A percentile compares a stretch with the other conserved stretches of the same genome.
phyloP scores from a whole-genome alignment of 306 rosid species.

The Urtica urens region DNA sequence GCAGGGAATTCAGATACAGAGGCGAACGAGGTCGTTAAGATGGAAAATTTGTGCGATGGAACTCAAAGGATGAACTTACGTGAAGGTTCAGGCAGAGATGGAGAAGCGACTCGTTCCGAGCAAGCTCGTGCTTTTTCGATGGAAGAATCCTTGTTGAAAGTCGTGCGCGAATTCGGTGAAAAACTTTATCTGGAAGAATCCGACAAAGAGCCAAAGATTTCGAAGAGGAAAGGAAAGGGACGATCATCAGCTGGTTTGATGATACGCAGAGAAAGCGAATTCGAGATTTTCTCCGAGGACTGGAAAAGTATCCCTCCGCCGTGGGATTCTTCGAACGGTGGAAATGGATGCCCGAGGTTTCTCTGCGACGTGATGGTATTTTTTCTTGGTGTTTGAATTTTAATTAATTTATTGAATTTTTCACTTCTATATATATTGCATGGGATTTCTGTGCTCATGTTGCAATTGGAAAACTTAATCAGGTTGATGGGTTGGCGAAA shows the following conservation, averaged over 20 bases:
- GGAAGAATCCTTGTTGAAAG: conserved; percentile 50
- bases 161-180: conserved; percentile 50
- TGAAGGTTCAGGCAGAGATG: too few species aligned
- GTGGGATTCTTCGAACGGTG: conserved; percentile 63
- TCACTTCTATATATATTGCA: background rate
- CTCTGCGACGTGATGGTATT: conserved; percentile 88
- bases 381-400: conserved; percentile 4
- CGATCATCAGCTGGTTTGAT: conserved; percentile 28
- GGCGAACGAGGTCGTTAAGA: conserved; percentile 55
- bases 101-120: conserved; percentile 25
- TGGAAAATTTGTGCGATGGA: conserved; percentile 29
- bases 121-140: conserved; percentile 36
- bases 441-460: background rate
- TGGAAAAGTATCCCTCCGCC: conserved; percentile 63
- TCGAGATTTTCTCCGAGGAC: conserved; percentile 39
- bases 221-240: conserved; percentile 49
- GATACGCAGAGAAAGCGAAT: conserved; percentile 28
- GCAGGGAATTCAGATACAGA: conserved; percentile 55
- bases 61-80: conserved; percentile 29
- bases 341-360: conserved; percentile 76
- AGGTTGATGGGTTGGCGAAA: conserved; percentile 97
- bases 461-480: conserved; percentile 26
- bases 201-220: conserved; percentile 42
- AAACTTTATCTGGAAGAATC: conserved; percentile 54
- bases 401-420: conserved; percentile 3